These are phyloP conservation scores for Amanita rubescens DNA, from an alignment of 768 basidiomycete species.

Conservation along the genomic window DNA sequence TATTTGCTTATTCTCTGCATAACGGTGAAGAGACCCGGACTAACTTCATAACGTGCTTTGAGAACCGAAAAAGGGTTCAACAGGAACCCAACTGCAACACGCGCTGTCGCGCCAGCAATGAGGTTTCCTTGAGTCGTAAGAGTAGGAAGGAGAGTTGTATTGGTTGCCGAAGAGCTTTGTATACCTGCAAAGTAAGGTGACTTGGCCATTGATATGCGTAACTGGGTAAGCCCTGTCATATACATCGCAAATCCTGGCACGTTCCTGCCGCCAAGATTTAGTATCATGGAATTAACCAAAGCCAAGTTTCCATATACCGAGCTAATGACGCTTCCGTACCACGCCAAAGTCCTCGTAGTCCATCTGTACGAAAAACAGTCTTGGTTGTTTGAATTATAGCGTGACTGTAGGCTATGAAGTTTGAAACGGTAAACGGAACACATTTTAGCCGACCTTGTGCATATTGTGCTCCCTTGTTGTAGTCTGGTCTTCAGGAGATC, in stretches of 20 bases:
- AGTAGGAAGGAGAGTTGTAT: constrained; percentile 53
- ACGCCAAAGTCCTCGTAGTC: constrained; percentile 74
- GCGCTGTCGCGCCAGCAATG: constrained; percentile 74
- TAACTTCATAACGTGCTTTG: constrained; percentile 88
- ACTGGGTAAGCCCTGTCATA: constrained; percentile 78
- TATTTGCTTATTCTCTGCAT: neutral
- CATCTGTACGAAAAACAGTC: constrained; percentile 55
- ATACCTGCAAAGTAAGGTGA: constrained; percentile 58
- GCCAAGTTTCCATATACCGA: constrained; percentile 35
- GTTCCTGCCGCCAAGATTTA: constrained; percentile 44
- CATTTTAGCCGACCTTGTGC: constrained; percentile 24
- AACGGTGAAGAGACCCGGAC: constrained; percentile 13
- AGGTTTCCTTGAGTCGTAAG: constrained; percentile 78
- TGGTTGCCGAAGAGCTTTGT: constrained; percentile 14
- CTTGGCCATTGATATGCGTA: constrained; percentile 69
- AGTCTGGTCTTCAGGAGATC: constrained; percentile 90
- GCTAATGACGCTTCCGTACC: constrained; percentile 78
- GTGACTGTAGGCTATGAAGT: constrained; percentile 18
- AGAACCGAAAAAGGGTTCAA: constrained; percentile 88
- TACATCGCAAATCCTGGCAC: constrained; percentile 92
- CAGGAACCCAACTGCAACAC: constrained; percentile 74
- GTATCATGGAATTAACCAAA: neutral
- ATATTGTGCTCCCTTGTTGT: constrained; percentile 59
- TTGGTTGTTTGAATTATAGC: constrained; percentile 43
- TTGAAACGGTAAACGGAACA: neutral